Percentiles rank a stretch among this genome's conserved stretches.
Conservation (phyloP, 768 basidiomycete genomes). For the Tulasnella sp. region DNA sequence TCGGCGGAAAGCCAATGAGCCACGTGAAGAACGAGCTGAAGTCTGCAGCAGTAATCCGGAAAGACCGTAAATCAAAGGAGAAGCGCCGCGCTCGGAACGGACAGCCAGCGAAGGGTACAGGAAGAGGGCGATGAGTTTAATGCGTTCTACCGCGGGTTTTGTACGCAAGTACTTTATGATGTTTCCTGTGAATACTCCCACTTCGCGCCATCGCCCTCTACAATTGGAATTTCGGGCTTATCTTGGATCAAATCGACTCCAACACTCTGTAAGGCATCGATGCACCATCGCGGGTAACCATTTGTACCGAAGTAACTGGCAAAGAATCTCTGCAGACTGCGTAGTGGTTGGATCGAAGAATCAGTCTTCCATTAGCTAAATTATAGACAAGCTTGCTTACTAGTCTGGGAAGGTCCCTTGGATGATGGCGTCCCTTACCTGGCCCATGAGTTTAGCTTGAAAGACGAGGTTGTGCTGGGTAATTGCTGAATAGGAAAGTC, state of each 20-base stretch:
- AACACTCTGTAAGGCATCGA: conserved; percentile 72
- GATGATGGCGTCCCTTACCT: conserved; percentile 70
- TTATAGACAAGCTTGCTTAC: no score
- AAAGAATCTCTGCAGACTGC: conserved; percentile 60
- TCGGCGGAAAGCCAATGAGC: conserved; percentile 45
- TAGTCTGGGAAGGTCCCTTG: conserved; percentile 65
- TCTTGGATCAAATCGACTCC: conserved; percentile 71
- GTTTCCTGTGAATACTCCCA: conserved; percentile 50
- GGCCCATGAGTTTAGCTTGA: conserved; percentile 82
- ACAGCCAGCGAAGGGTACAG: conserved; percentile 45
- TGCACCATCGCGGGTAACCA: conserved; percentile 84
- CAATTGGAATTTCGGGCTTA: conserved; percentile 35
- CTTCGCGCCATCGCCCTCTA: conserved; percentile 43
- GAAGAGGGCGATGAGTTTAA: conserved; percentile 28
- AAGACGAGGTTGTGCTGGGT: conserved; percentile 78
- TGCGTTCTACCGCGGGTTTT: neutral
- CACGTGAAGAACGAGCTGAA: conserved; percentile 77
- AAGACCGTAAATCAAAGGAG: conserved; percentile 53
- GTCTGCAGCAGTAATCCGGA: conserved; percentile 78
- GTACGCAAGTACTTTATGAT: neutral
- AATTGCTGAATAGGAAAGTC: conserved; percentile 42
- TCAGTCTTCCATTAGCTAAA: no score
- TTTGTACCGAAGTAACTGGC: conserved; percentile 58
- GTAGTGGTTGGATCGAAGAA: no score
- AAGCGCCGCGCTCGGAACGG: conserved; percentile 70